Base-by-base conservation (phyloP, 192 early-diverging fungal species). In the Spizellomyces punctatus region DNA sequence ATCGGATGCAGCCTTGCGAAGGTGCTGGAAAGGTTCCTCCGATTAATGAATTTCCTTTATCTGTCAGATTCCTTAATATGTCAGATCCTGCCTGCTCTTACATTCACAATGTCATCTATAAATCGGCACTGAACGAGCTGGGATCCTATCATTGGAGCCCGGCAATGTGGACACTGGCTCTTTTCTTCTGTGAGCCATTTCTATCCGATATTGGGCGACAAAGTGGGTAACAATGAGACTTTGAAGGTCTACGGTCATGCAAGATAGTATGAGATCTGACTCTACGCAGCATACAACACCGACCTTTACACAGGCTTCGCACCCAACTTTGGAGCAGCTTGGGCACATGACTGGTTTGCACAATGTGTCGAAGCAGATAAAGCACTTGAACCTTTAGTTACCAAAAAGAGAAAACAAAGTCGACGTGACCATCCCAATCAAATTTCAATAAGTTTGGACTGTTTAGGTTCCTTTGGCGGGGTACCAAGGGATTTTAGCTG, bases 341-440 rank as follows among this genome's bases (percentile, higher is more conserved):
- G 81, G 81, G 63, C 75, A 79, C 77, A 85, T 82, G 46, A 79
- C 75, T 3, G 84, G 81, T 21, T 54, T 74, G 45, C 54, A 43
- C n/a, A 85, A 60, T 4, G 9, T 48, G 5, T 79, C 84, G 47
- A 78, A 81, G 67, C 84, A 85, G 50, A 85, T 83, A 67, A 81
- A 83, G 76, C 84, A 85, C 55, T 79, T 76, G 58, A 85, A 79
- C 72, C 70, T 76, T 72, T 57, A 36, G 8, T 36, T 36, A 36
- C 27, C 27, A 36, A 36, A 36, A 36, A 36, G 27, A 36, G 27
- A 36, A 36, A 36, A 36, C 27, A 36, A 3, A 36, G 27, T 36
- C 1, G 27, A 36, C 27, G 27, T 36, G 27, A 36, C 27, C 27
- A 36, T 36, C 27, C 27, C 27, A 36, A 36, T 36, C 27, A 36